phyloP scores from a whole-genome alignment of 345 rosid genomes.

The Bruguiera sexangula region DNA sequence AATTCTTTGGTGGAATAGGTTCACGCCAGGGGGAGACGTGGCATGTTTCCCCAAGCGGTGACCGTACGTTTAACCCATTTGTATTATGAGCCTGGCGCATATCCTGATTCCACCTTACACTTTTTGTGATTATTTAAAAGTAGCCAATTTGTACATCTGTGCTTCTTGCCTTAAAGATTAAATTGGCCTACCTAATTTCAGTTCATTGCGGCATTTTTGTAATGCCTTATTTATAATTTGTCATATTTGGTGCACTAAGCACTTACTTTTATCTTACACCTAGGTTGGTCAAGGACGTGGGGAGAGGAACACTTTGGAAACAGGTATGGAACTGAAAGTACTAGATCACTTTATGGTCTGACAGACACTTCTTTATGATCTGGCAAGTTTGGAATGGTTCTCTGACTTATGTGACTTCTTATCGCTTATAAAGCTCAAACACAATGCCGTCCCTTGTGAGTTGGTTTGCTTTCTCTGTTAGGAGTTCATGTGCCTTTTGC shows the following conservation, averaged over 20 bases:
- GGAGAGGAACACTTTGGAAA: constrained; percentile 99
- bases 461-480: not conserved
- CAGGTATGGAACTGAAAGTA: constrained; percentile 51
- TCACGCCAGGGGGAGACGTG: constrained; percentile 99
- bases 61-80: constrained; percentile 49
- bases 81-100: not conserved
- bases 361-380: not conserved
- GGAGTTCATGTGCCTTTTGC: constrained; percentile 9
- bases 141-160: too few species aligned
- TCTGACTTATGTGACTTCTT: too few species aligned
- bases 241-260: constrained; percentile 1
- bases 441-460: too few species aligned
- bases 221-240: not conserved
- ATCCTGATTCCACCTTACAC: not conserved
- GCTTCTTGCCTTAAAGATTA: not conserved
- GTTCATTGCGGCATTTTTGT: not conserved
- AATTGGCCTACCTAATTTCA: not conserved
- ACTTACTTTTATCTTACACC: constrained; percentile 2
- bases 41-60: constrained; percentile 83
- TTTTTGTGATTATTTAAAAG: not conserved
- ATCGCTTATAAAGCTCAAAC: too few species aligned
- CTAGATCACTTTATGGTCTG: not conserved
- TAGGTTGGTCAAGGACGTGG: constrained; percentile 99
- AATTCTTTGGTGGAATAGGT: constrained; percentile 91
- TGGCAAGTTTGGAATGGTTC: too few species aligned